Percentiles rank a stretch among this genome's conserved stretches.
Evolutionary conservation across 2,329 filamentous ascomycete species (phyloP).

Genomic region (Penicillium thymicola): DNA sequence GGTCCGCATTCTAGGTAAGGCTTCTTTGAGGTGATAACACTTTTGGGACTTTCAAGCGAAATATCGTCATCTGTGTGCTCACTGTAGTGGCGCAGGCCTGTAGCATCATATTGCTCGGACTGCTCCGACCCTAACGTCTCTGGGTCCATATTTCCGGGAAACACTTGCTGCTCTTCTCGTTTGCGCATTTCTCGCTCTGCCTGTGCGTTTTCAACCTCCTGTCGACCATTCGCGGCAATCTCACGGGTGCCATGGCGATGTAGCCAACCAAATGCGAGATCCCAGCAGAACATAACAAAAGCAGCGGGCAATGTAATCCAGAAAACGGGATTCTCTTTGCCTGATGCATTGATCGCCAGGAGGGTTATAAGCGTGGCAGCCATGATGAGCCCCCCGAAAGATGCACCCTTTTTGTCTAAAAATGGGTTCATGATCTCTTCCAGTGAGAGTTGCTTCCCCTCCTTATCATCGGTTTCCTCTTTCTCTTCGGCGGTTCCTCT

Average conservation of each 20-base stretch:
- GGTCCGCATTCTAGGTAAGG: background rate
- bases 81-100: background rate
- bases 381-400: conserved; percentile 65
- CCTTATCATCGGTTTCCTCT: conserved; percentile 49
- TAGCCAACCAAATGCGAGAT: conserved; percentile 62
- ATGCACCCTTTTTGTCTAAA: conserved; percentile 63
- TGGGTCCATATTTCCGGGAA: background rate
- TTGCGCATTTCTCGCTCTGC: conserved; percentile 41
- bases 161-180: background rate
- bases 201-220: conserved; percentile 47
- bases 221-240: conserved; percentile 57
- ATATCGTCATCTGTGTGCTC: background rate
- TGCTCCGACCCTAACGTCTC: background rate
- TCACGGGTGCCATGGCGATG: conserved; percentile 61
- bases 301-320: conserved; percentile 69
- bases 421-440: conserved; percentile 76
- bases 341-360: conserved; percentile 62
- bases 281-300: conserved; percentile 66
- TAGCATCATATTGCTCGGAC: background rate
- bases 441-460: conserved; percentile 57
- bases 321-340: conserved; percentile 57
- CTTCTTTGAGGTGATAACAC: background rate
- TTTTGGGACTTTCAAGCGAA: background rate
- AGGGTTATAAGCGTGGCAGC: conserved; percentile 63
- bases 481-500: conserved; percentile 55